Evolutionary conservation across 2,329 filamentous ascomycete species (phyloP), one percentile per base, ranked within the genome.

Genomic region (Aspergillus sp.): DNA sequence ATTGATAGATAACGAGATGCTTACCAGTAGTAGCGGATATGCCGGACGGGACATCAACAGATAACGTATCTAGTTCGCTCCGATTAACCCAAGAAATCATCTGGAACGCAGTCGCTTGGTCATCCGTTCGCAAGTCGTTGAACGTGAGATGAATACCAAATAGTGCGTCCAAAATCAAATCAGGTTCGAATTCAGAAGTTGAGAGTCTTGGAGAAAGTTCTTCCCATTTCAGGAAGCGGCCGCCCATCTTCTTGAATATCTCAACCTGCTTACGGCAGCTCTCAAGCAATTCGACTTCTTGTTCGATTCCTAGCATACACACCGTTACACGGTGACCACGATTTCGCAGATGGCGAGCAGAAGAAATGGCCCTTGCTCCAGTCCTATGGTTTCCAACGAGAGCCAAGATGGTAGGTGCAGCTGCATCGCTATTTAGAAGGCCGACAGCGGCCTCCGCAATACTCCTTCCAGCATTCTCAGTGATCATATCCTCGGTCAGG

Each of bases 341-440:
- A 69, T 93, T 93, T 51, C 90, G 86, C 8, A 98, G 83, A 72
- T 98, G 93, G 4, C 95, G 86, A 27, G 89, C 92, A 4, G 92
- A 92, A 13, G 91, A 90, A 53, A 98, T 82, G 3, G 92, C 91
- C 58, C 93, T 84, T 39, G 90, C 88, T 40, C 93, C 93, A 1
- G 89, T 92, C 64, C 91, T 91, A 74, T 96, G 93, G 73, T 97
- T 98, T n/a, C 95, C 93, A 0, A 91, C 93, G n/a, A 98, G 81
- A 6, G 98, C 85, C 20, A 96, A 86, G 50, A 88, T 80, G 6
- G 85, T 83, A 0, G 83, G 82, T 30, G 80, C 76, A 15, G 79
- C 75, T 39, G 80, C 76, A 49, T 79, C 75, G 51, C 80, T 81
- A 46, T 96, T 78, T 11, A 90, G 85, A 50, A 80, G 82, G 54